These are phyloP conservation scores for Picea abies DNA, from an alignment of 83 land plant genomes.

Conservation along the genomic window DNA sequence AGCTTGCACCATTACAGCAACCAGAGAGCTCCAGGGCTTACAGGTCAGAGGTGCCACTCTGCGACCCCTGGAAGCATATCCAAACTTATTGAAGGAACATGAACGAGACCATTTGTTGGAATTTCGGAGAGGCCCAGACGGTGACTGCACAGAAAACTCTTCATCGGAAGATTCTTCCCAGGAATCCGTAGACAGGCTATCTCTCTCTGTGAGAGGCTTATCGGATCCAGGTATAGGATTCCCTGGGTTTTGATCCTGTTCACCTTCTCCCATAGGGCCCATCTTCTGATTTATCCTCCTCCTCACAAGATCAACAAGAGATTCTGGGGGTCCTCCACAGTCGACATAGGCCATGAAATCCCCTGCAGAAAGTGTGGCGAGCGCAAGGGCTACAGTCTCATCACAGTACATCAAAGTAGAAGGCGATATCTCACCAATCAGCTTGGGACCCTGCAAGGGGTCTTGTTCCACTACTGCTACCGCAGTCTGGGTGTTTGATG, in stretches of 20 bases:
- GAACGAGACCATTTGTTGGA: conserved; percentile 12
- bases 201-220: not conserved
- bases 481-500: conserved; percentile 43
- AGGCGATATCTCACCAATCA: conserved; percentile 76
- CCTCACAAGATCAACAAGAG: conserved; percentile 40
- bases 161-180: conserved; percentile 36
- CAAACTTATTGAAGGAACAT: conserved; percentile 7
- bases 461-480: conserved; percentile 64
- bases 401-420: conserved; percentile 51
- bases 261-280: conserved; percentile 14
- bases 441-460: conserved; percentile 14
- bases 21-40: conserved; percentile 72
- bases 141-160: conserved; percentile 16
- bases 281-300: conserved; percentile 34
- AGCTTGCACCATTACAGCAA: conserved; percentile 91
- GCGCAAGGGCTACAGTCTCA: conserved; percentile 62
- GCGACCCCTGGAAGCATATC: conserved; percentile 18
- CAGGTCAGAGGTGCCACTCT: conserved; percentile 32
- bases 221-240: not conserved
- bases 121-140: conserved; percentile 22
- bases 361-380: conserved; percentile 56
- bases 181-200: conserved; percentile 10
- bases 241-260: not conserved
- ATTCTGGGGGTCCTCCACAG: conserved; percentile 52
- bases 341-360: conserved; percentile 72